Evolutionary conservation across 2,329 filamentous ascomycete genomes (phyloP), one percentile per base, ranked within the genome.

Genomic region (Elsinoe australis): DNA sequence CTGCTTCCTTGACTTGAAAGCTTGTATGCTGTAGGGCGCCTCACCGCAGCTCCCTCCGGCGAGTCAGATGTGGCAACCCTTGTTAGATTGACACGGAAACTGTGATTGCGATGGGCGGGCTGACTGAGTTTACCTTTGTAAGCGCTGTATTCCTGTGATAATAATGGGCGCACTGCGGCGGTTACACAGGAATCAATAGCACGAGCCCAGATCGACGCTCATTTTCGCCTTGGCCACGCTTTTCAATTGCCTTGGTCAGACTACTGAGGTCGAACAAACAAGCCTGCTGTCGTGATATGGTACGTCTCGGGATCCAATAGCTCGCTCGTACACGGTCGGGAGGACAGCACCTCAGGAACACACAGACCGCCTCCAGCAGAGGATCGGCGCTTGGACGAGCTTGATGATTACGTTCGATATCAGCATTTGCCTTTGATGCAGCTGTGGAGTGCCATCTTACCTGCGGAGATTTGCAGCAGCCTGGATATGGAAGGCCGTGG

Each of bases 21-120:
- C 10, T 14, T 14, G 14, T 9, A 28, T 12, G 36, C 36, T 21
- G 14, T 24, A 3, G 36, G 39, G 39, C 39, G 39, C 39, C 28
- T 32, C 24, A 26, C 4, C 24, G 32, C n/a, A 44, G 29, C 24
- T 31, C 28, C 14, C 24, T 24, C 24, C 14, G 21, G 39, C 39
- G 39, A 44, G 39, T 44, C 39, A 44, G 17, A 29, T 28, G 36
- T 31, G 12, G 39, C 39, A 32, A 44, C 39, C 24, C 39, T 44
- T 24, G 39, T 44, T 24, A 44, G 28, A 44, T 32, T 44, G 39
- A 14, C 26, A 21, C 28, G 39, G 39, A n/a, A 29, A 44, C 17
- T 29, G 9, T 44, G 26, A 44, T 44, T 44, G 26, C 21, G 24
- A 28, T 44, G 39, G 28, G 26, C n/a, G 22, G 32, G 24, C 12